Percentiles rank a stretch among this genome's conserved stretches.
Evolutionary conservation across 2,329 filamentous ascomycete species (phyloP).

Genomic region (Hypoxylon sp.): DNA sequence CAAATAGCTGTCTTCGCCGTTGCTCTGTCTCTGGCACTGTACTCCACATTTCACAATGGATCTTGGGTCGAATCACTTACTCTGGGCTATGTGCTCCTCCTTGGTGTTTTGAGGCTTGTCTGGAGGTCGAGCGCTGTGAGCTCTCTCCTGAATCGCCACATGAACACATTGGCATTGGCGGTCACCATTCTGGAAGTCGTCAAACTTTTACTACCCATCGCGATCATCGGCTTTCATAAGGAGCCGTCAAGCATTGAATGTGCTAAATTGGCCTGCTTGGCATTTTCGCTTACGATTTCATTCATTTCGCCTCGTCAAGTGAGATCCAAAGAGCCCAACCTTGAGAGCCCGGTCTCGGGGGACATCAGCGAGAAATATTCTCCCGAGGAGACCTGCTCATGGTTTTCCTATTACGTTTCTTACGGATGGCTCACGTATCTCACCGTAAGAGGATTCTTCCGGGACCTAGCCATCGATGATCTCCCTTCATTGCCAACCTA

Average conservation of each 20-base stretch:
- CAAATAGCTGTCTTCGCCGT: conserved; percentile 24
- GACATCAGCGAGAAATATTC: conserved; percentile 36
- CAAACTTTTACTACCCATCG: conserved; percentile 48
- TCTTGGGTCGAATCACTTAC: conserved; percentile 46
- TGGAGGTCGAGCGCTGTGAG: conserved; percentile 34
- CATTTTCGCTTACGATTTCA: conserved; percentile 22
- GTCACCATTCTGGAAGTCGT: conserved; percentile 45
- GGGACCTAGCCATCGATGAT: conserved; percentile 53
- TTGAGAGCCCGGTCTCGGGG: conserved; percentile 38
- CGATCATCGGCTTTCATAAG: conserved; percentile 47
- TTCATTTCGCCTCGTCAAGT: conserved; percentile 35
- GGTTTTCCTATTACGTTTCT: conserved; percentile 54
- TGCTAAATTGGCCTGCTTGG: conserved; percentile 37
- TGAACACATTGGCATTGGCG: conserved; percentile 46
- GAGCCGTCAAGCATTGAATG: conserved; percentile 41
- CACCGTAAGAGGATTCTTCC: conserved; percentile 51
- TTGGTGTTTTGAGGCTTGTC: conserved; percentile 45
- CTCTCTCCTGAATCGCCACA: conserved; percentile 46
- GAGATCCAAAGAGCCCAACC: conserved; percentile 31
- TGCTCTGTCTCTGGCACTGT: conserved; percentile 24
- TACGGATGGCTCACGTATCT: conserved; percentile 56
- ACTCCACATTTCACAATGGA: conserved; percentile 31
- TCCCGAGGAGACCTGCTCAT: conserved; percentile 54
- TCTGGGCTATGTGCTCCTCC: conserved; percentile 48
- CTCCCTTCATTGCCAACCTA: conserved; percentile 54